phyloP scores from a whole-genome alignment of 345 rosid genomes.

The Pistacia vera region DNA sequence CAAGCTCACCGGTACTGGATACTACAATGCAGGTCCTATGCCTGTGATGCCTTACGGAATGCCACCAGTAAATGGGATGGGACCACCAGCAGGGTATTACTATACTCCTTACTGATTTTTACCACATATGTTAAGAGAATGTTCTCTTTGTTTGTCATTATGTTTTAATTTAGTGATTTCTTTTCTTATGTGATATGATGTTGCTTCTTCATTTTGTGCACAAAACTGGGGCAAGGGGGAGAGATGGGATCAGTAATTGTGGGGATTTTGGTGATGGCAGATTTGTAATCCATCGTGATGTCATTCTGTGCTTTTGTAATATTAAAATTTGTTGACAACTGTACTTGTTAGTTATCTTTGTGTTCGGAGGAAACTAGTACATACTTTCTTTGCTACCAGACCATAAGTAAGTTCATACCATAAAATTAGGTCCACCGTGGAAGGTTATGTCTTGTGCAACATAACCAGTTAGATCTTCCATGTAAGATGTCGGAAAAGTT shows the following conservation, averaged over 20 bases:
- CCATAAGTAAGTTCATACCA: neutral
- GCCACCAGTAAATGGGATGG: constrained; percentile 58
- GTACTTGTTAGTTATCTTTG: constrained; percentile 11
- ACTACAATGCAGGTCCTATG: constrained; percentile 36
- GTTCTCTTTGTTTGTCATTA: constrained; percentile 31
- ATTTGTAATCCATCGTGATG: constrained; percentile 26
- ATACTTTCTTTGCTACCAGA: neutral
- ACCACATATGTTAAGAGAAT: constrained; percentile 24
- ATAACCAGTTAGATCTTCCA: neutral
- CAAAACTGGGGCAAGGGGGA: constrained; percentile 20
- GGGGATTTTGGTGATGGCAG: constrained; percentile 33
- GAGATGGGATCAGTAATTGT: constrained; percentile 17
- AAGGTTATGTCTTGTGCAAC: neutral
- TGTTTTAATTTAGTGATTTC: constrained; percentile 19
- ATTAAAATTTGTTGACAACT: constrained; percentile 22
- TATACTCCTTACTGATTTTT: constrained; percentile 41
- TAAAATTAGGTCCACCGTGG: neutral
- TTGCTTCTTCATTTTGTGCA: constrained; percentile 32
- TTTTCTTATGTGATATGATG: constrained; percentile 26
- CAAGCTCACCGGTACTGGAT: constrained; percentile 48
- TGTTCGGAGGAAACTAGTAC: neutral
- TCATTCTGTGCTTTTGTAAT: constrained; percentile 45
- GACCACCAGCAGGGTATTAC: constrained; percentile 53
- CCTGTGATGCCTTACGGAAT: constrained; percentile 55
- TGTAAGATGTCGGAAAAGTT: neutral